These are phyloP conservation scores for Ceratocystis variospora DNA, from an alignment of 2,329 filamentous ascomycete species.

Conservation along the genomic window DNA sequence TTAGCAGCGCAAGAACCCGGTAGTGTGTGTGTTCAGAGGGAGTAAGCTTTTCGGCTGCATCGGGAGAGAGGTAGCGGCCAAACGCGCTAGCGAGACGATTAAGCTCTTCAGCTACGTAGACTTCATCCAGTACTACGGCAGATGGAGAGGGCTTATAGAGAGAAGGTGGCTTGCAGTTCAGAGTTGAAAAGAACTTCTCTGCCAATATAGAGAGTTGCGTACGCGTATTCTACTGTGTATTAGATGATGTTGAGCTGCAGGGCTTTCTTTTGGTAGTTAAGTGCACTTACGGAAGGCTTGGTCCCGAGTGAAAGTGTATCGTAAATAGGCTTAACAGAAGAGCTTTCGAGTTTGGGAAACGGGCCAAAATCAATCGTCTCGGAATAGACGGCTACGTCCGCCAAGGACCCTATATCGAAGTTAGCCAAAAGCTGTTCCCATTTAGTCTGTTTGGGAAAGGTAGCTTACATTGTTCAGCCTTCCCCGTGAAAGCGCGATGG, in stretches of 20 bases:
- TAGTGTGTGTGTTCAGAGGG: conserved; percentile 33
- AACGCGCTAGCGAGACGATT: conserved; percentile 32
- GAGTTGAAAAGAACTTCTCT: conserved; percentile 39
- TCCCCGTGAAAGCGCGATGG: conserved; percentile 3
- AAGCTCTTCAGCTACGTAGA: conserved; percentile 33
- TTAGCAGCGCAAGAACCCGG: conserved; percentile 31
- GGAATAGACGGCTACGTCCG: conserved; percentile 29
- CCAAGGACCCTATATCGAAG: conserved; percentile 28
- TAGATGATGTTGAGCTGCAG: conserved; percentile 17
- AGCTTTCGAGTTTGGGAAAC: conserved; percentile 35
- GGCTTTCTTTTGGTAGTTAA: too few species aligned
- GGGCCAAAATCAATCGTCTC: conserved; percentile 40
- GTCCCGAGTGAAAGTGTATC: conserved; percentile 38
- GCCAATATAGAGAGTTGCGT: conserved; percentile 36
- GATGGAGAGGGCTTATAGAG: conserved; percentile 35
- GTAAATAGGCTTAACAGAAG: conserved; percentile 29
- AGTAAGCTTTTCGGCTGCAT: conserved; percentile 27
- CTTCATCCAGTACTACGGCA: conserved; percentile 30
- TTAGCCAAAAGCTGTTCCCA: background rate
- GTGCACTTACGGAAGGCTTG: conserved; percentile 33
- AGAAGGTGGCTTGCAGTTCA: conserved; percentile 36
- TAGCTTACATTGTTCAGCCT: conserved; percentile 13
- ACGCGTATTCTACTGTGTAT: conserved; percentile 32
- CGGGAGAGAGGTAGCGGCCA: conserved; percentile 26
- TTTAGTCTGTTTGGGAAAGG: background rate